Conservation (phyloP, 805 yeast species). For the Tetrapisispora nanseiensis region DNA sequence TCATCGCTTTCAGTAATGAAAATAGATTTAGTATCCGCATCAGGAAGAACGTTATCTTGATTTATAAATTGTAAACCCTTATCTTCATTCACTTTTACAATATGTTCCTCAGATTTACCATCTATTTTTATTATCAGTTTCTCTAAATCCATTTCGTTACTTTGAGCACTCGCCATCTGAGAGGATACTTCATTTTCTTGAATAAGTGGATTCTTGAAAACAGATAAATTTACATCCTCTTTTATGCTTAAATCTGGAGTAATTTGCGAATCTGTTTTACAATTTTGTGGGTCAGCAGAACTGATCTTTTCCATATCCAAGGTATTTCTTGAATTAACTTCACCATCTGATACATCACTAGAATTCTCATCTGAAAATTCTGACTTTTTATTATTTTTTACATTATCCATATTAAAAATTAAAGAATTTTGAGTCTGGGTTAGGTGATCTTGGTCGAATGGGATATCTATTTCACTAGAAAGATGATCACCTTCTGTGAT, state of each 20-base stretch:
- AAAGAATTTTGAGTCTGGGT: background rate
- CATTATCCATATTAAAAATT: background rate
- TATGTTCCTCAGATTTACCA: conserved; percentile 13
- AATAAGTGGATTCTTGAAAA: background rate
- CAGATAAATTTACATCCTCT: background rate
- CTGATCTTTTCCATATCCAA: no score
- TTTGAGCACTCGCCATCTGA: background rate
- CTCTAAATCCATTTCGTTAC: background rate
- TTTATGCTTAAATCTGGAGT: background rate
- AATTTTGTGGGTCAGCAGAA: no score
- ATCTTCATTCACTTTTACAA: conserved; percentile 13
- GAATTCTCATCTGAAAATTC: background rate
- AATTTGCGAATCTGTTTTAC: background rate
- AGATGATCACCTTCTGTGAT: background rate
- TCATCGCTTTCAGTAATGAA: background rate
- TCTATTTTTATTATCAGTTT: conserved; percentile 18
- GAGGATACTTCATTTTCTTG: background rate
- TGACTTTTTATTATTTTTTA: background rate
- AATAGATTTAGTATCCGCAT: background rate
- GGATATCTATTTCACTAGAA: conserved; percentile 1
- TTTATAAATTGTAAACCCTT: conserved; percentile 12
- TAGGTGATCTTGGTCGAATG: background rate
- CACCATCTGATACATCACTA: background rate
- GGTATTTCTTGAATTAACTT: no score
- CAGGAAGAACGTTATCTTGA: background rate